Conservation (phyloP, 345 rosid genomes). For the Aurinia saxatilis region DNA sequence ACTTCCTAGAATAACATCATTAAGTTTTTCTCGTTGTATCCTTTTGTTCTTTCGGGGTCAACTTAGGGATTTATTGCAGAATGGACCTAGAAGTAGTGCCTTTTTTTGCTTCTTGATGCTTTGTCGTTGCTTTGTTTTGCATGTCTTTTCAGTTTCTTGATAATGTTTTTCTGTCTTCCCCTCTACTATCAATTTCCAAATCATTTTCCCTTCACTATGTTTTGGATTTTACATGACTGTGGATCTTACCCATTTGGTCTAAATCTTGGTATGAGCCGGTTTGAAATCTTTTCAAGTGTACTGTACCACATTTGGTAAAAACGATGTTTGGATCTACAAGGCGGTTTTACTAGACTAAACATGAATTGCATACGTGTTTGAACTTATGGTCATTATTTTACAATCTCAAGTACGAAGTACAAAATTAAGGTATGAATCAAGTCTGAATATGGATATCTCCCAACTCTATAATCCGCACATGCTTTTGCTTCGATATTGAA, state of each 20-base stretch:
- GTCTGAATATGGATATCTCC: background rate
- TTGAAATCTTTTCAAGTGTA: background rate
- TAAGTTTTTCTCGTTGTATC: too few relatives aligned
- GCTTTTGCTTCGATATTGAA: background rate
- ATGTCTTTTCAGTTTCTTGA: constrained; percentile 26
- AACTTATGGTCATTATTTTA: background rate
- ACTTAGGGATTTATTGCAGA: constrained; percentile 14
- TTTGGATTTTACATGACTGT: constrained; percentile 19
- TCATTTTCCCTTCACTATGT: background rate
- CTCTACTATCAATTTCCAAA: constrained; percentile 7
- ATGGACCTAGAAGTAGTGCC: constrained; percentile 13
- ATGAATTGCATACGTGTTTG: background rate
- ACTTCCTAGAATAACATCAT: background rate
- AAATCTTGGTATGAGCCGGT: background rate
- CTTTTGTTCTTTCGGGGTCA: constrained; percentile 1
- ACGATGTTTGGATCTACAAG: too few relatives aligned
- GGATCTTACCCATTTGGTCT: background rate
- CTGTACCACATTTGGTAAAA: background rate
- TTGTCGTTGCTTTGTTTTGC: constrained; percentile 25
- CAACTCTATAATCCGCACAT: constrained; percentile 11
- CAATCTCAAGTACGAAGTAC: background rate
- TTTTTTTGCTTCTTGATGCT: constrained; percentile 5
- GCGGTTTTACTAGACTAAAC: background rate
- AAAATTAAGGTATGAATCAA: constrained; percentile 8
- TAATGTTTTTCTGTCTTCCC: constrained; percentile 21